These are phyloP conservation scores for Aspergillus puulaauensis DNA, from an alignment of 2,329 filamentous ascomycete genomes.

Conservation along the genomic window DNA sequence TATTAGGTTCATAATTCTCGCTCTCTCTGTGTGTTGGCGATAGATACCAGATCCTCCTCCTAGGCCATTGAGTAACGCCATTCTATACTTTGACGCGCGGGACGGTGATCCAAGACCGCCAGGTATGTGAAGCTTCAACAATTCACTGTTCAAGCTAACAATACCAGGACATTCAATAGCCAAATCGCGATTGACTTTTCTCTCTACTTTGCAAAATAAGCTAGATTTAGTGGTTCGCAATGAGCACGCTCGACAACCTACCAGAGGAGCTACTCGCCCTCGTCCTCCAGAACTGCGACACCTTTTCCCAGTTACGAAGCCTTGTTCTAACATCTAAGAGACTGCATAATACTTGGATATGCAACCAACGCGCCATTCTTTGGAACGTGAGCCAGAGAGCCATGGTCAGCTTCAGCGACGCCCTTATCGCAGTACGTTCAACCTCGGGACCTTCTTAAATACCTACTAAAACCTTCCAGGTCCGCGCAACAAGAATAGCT, in stretches of 20 bases:
- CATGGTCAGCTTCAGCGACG: not conserved
- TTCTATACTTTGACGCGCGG: too few species aligned
- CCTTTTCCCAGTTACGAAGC: not conserved
- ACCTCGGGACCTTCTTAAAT: not conserved
- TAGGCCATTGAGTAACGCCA: too few species aligned
- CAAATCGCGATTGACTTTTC: not conserved
- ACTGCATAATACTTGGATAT: not conserved
- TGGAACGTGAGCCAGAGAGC: slow-evolving; percentile 2
- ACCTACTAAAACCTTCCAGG: not conserved
- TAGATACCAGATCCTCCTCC: too few species aligned
- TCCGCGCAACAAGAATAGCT: slow-evolving; percentile 3
- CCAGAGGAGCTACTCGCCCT: slow-evolving; percentile 4
- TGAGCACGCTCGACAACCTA: not conserved
- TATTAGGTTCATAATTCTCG: too few species aligned
- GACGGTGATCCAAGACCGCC: too few species aligned
- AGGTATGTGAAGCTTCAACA: too few species aligned
- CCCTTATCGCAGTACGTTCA: slow-evolving; percentile 5
- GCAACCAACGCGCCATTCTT: not conserved
- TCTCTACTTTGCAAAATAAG: not conserved
- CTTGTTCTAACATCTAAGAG: not conserved
- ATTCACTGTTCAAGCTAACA: too few species aligned
- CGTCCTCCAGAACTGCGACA: not conserved
- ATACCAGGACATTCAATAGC: too few species aligned
- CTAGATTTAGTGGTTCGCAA: not conserved
- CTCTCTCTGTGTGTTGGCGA: too few species aligned